Percentiles rank a stretch among this genome's conserved stretches.
phyloP scores from a whole-genome alignment of 2,329 filamentous ascomycete genomes.

The Amylocarpus encephaloides region DNA sequence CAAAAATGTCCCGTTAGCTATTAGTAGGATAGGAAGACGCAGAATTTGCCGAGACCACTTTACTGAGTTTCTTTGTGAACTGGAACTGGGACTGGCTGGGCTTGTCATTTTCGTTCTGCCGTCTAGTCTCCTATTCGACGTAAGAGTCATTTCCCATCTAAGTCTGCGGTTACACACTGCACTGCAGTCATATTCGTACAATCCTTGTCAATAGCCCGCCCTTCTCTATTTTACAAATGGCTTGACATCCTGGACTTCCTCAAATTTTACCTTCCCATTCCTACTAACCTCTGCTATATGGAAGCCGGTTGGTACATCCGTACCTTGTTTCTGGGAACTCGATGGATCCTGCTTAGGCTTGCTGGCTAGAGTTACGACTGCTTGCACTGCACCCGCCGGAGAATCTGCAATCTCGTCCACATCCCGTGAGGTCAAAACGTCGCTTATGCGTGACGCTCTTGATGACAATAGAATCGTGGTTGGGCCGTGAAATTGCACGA shows the following conservation, averaged over 20 bases:
- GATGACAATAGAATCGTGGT: slow-evolving; percentile 82
- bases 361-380: slow-evolving; percentile 46
- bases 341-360: slow-evolving; percentile 33
- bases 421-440: slow-evolving; percentile 70
- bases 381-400: slow-evolving; percentile 63
- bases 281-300: slow-evolving; percentile 50
- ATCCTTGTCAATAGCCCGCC: neutral
- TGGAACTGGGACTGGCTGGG: too few species aligned
- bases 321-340: slow-evolving; percentile 23
- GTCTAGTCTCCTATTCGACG: too few species aligned
- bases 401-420: slow-evolving; percentile 86
- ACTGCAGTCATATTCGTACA: slow-evolving; percentile 7
- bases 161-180: too few species aligned
- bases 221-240: slow-evolving; percentile 14
- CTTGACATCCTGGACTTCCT: slow-evolving; percentile 20
- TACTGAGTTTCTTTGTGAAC: too few species aligned
- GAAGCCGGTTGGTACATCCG: slow-evolving; percentile 39
- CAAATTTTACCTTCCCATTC: slow-evolving; percentile 61
- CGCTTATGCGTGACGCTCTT: slow-evolving; percentile 69
- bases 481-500: slow-evolving; percentile 84
- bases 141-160: too few species aligned
- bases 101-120: too few species aligned
- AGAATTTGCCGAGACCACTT: too few species aligned
- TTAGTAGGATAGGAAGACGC: too few species aligned
- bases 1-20: too few species aligned